Percentiles rank a stretch among this genome's conserved stretches.
phyloP scores from a whole-genome alignment of 345 rosid genomes.

The Citrus unshiu region DNA sequence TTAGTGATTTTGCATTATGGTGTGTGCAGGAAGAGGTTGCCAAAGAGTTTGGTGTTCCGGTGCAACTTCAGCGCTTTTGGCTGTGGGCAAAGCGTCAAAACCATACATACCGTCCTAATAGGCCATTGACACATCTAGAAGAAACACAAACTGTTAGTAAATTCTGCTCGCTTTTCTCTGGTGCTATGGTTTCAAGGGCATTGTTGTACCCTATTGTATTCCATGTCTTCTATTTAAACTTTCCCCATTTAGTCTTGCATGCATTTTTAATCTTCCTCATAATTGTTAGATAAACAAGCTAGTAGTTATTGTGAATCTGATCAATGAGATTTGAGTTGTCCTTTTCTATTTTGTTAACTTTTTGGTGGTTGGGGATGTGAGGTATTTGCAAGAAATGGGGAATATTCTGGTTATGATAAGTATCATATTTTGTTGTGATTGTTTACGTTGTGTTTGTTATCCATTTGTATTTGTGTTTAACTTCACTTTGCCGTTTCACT shows the following conservation, averaged over 20 bases:
- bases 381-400: not conserved
- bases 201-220: not conserved
- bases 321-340: not conserved
- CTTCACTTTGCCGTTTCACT: not conserved
- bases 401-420: not conserved
- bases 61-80: slow-evolving; percentile 91
- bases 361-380: not conserved
- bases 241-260: not conserved
- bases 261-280: not conserved
- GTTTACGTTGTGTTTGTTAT: not conserved
- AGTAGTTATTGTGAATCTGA: not conserved
- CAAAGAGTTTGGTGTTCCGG: slow-evolving; percentile 79
- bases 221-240: not conserved
- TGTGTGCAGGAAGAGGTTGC: slow-evolving; percentile 84
- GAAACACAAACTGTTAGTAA: slow-evolving; percentile 70
- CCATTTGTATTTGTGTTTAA: not conserved
- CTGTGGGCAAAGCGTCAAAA: slow-evolving; percentile 96
- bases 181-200: not conserved
- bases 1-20: not conserved
- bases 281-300: not conserved
- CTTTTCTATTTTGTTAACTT: not conserved
- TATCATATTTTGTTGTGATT: not conserved
- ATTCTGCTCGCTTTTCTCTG: slow-evolving; percentile 1
- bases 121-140: slow-evolving; percentile 71
- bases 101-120: slow-evolving; percentile 88